These are phyloP conservation scores for Pythium phragmitis DNA, from an alignment of 352 stramenopile genomes.

Conservation along the genomic window DNA sequence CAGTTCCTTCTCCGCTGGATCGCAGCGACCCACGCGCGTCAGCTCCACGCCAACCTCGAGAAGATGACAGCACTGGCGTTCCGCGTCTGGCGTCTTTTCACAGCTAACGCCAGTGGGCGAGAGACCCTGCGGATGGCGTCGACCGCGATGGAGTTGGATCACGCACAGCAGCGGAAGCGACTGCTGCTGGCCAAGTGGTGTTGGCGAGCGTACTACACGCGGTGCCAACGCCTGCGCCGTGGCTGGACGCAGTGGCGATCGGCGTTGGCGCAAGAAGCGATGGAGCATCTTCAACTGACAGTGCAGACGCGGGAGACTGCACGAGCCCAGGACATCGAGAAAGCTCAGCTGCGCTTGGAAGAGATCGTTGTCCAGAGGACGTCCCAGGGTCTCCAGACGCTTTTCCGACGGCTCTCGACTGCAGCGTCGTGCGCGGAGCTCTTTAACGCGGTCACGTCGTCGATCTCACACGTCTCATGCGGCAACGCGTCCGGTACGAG, in stretches of 20 bases:
- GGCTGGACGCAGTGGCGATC: constrained; percentile 4
- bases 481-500: constrained; percentile 33
- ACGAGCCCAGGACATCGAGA: neutral
- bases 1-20: constrained; percentile 21
- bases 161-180: neutral
- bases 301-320: neutral
- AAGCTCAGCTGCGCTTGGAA: neutral
- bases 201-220: constrained; percentile 49
- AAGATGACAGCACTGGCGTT: constrained; percentile 16
- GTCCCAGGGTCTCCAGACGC: constrained; percentile 32
- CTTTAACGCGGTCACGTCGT: constrained; percentile 37
- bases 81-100: constrained; percentile 15
- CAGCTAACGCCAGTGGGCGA: neutral
- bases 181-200: constrained; percentile 23
- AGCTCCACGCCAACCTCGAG: neutral
- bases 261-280: neutral
- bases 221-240: constrained; percentile 29
- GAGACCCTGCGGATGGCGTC: neutral
- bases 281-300: neutral
- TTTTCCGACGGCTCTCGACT: constrained; percentile 45
- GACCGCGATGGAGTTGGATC: neutral
- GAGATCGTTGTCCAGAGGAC: neutral
- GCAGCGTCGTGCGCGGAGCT: constrained; percentile 39
- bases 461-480: constrained; percentile 43
- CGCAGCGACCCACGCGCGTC: constrained; percentile 3